Conservation (phyloP, 1,284 basidiomycete species). For the Chalciporus sp. region DNA sequence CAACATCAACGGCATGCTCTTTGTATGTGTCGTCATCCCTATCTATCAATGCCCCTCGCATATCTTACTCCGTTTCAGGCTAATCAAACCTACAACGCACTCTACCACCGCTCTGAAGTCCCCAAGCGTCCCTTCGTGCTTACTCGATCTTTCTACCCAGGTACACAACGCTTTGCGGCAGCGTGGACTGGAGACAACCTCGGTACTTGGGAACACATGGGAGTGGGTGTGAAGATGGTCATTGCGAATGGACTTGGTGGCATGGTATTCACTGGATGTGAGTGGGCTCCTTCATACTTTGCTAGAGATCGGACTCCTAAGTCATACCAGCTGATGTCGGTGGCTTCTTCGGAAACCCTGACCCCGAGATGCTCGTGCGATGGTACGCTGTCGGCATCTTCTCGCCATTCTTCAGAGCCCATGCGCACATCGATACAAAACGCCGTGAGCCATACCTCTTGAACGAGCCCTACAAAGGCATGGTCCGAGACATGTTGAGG, state of each 20-base stretch:
- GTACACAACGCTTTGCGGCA: conserved; percentile 93
- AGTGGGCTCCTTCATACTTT: conserved; percentile 30
- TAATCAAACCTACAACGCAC: conserved; percentile 85
- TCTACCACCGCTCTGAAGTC: conserved; percentile 74
- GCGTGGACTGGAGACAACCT: conserved; percentile 99
- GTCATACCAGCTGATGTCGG: conserved; percentile 84
- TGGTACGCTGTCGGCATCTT: conserved; percentile 98
- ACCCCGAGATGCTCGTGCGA: conserved; percentile 90
- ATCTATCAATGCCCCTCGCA: not conserved
- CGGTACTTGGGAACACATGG: conserved; percentile 97
- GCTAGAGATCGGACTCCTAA: conserved; percentile 5
- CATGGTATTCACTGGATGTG: conserved; percentile 91
- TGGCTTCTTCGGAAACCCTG: conserved; percentile 98
- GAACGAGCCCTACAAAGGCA: conserved; percentile 85
- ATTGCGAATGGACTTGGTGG: conserved; percentile 91
- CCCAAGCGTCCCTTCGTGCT: conserved; percentile 91
- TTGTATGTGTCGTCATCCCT: conserved; percentile 45
- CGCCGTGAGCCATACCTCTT: conserved; percentile 94
- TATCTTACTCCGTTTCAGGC: conserved; percentile 33
- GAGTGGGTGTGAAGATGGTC: conserved; percentile 92
- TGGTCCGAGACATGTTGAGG: conserved; percentile 79
- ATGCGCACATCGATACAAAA: conserved; percentile 98
- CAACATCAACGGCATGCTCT: conserved; percentile 91
- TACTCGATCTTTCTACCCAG: conserved; percentile 93
- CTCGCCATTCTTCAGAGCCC: conserved; percentile 97